phyloP scores from a whole-genome alignment of 345 rosid species.

The Citrus unshiu region DNA sequence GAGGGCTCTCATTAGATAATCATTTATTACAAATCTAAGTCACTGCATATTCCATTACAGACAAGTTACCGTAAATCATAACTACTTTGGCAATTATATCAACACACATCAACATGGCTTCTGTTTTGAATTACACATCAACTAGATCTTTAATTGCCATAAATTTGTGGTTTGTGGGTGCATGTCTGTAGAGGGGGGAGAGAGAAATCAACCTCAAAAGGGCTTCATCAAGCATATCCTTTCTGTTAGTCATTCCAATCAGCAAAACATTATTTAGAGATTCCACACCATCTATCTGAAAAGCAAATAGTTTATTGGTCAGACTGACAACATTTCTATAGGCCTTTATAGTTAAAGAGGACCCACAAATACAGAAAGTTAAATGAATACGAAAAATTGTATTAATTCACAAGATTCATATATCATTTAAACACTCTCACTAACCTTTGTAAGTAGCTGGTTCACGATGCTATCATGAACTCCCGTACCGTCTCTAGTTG shows the following conservation, averaged over 20 bases:
- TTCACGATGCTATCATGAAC: constrained; percentile 98
- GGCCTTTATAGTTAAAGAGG: not conserved
- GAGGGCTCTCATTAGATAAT: not conserved
- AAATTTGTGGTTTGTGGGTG: not conserved
- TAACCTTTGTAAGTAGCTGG: constrained; percentile 95
- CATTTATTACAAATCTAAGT: not conserved
- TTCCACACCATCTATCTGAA: constrained; percentile 99
- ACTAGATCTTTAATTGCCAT: not conserved
- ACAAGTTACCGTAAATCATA: not conserved
- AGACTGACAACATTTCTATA: not conserved
- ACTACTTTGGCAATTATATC: not conserved
- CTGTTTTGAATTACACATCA: not conserved
- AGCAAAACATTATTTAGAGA: constrained; percentile 96
- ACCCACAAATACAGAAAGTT: constrained; percentile 2
- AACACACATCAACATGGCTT: not conserved
- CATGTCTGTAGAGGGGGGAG: not conserved
- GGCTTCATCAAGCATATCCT: constrained; percentile 99
- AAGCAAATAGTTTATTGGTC: constrained; percentile 24
- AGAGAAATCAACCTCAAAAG: constrained; percentile 69
- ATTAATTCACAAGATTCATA: constrained; percentile 1
- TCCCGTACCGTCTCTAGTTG: constrained; percentile 96
- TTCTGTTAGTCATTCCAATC: constrained; percentile 99
- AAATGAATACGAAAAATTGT: not conserved
- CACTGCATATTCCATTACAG: not conserved
- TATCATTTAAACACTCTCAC: constrained; percentile 14